Evolutionary conservation across 2,329 filamentous ascomycete genomes (phyloP).

Genomic region (Cytospora piceicola): DNA sequence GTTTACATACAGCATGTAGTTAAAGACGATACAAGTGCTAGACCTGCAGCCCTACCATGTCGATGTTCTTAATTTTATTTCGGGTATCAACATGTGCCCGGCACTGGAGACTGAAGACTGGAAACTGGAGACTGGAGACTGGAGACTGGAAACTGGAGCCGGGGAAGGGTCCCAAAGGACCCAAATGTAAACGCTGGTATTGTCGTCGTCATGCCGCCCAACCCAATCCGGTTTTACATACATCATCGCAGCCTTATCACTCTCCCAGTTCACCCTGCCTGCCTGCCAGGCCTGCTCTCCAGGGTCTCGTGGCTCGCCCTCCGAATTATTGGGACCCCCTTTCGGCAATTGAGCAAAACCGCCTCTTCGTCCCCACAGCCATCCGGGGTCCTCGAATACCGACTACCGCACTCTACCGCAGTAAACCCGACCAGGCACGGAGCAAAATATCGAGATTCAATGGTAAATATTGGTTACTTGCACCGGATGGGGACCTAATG

Average conservation of each 20-base stretch:
- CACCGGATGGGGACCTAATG: not conserved
- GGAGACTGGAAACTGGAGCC: not conserved
- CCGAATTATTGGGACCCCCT: slow-evolving; percentile 17
- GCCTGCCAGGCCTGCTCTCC: no score
- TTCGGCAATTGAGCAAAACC: slow-evolving; percentile 15
- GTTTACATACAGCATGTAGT: not conserved
- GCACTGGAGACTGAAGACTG: not conserved
- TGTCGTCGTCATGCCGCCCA: slow-evolving; percentile 14
- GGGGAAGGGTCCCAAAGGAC: slow-evolving; percentile 11
- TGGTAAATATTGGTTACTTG: not conserved
- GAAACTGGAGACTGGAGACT: no score
- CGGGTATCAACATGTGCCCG: slow-evolving; percentile 10
- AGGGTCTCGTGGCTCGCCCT: not conserved
- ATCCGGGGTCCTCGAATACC: not conserved
- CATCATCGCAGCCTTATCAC: slow-evolving; percentile 17
- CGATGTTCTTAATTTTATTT: not conserved
- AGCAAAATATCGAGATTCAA: not conserved
- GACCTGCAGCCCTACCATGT: slow-evolving; percentile 18
- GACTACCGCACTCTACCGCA: not conserved
- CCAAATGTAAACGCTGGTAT: slow-evolving; percentile 11
- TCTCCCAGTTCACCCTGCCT: no score
- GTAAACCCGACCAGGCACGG: not conserved
- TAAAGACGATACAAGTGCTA: slow-evolving; percentile 6
- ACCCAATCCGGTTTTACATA: slow-evolving; percentile 6
- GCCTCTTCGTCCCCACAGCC: not conserved